A percentile compares a stretch with the other conserved stretches of the same genome.
Conservation (phyloP, 805 yeast species). For the Saccharomyces jurei region DNA sequence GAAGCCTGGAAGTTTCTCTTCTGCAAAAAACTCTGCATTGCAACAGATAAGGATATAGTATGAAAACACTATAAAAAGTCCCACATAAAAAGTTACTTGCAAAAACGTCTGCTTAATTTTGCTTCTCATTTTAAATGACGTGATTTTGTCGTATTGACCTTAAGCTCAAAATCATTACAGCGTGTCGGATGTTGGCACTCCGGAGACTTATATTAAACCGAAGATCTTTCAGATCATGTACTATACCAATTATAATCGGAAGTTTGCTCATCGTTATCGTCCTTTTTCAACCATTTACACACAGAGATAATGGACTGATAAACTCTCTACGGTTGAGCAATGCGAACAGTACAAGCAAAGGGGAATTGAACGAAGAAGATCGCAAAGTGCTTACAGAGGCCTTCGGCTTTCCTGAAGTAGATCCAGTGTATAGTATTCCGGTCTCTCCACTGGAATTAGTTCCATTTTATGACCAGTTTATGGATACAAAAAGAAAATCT, state of each 20-base stretch:
- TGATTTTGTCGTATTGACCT: neutral
- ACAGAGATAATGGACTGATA: neutral
- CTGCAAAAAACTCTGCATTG: neutral
- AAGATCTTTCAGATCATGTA: neutral
- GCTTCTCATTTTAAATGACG: too few relatives aligned
- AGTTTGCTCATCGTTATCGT: neutral
- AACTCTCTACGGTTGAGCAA: neutral
- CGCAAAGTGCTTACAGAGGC: neutral
- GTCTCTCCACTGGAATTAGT: constrained; percentile 15
- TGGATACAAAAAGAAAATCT: constrained; percentile 1
- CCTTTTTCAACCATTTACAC: neutral
- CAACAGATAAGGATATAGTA: neutral
- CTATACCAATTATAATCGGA: neutral
- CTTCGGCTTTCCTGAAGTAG: neutral
- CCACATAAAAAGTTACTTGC: neutral
- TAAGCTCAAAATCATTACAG: neutral
- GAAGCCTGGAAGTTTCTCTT: neutral
- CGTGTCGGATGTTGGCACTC: neutral
- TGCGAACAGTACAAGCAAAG: neutral
- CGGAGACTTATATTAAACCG: neutral
- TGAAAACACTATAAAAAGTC: neutral
- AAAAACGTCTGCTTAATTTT: too few relatives aligned
- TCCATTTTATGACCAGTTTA: constrained; percentile 7
- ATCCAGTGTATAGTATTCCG: neutral
- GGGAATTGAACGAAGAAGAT: neutral